Conservation (phyloP, 2,329 filamentous ascomycete genomes). For the Penicillium brevicompactum region DNA sequence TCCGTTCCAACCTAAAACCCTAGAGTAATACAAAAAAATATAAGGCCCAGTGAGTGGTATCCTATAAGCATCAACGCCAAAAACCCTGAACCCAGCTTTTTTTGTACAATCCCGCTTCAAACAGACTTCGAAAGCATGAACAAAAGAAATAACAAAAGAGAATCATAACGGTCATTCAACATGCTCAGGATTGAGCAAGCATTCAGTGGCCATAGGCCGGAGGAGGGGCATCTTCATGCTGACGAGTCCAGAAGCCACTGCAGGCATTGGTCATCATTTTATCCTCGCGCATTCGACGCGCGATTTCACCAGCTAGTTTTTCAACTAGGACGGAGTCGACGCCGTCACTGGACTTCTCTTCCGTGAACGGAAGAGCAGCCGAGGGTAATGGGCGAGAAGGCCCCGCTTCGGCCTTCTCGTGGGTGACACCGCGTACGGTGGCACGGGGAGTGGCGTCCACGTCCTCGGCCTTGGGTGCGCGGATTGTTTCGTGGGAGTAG, state of each 20-base stretch:
- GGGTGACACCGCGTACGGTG: slow-evolving; percentile 23
- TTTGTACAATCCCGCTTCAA: slow-evolving; percentile 33
- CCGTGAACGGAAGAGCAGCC: slow-evolving; percentile 38
- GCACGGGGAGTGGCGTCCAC: slow-evolving; percentile 38
- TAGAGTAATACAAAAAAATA: slow-evolving; percentile 8
- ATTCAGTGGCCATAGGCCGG: slow-evolving; percentile 49
- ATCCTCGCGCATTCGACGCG: slow-evolving; percentile 80
- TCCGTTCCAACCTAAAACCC: slow-evolving; percentile 13
- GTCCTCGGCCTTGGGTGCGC: slow-evolving; percentile 25
- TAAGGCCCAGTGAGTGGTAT: slow-evolving; percentile 30
- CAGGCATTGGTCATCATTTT: slow-evolving; percentile 54
- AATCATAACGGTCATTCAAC: slow-evolving; percentile 24
- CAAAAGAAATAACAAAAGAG: slow-evolving; percentile 14
- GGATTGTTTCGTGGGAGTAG: slow-evolving; percentile 27
- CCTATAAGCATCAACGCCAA: slow-evolving; percentile 30
- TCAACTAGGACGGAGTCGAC: slow-evolving; percentile 52
- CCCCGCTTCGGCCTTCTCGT: slow-evolving; percentile 33
- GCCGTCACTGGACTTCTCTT: slow-evolving; percentile 35
- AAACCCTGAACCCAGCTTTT: slow-evolving; percentile 23
- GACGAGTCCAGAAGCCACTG: slow-evolving; percentile 41
- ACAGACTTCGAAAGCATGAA: slow-evolving; percentile 8
- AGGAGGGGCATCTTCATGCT: slow-evolving; percentile 43
- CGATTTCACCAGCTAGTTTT: slow-evolving; percentile 90
- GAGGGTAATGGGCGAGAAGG: slow-evolving; percentile 35
- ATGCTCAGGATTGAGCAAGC: slow-evolving; percentile 7